These are phyloP conservation scores for Pleurotus sapidus DNA, from an alignment of 768 basidiomycete genomes.

Conservation along the genomic window DNA sequence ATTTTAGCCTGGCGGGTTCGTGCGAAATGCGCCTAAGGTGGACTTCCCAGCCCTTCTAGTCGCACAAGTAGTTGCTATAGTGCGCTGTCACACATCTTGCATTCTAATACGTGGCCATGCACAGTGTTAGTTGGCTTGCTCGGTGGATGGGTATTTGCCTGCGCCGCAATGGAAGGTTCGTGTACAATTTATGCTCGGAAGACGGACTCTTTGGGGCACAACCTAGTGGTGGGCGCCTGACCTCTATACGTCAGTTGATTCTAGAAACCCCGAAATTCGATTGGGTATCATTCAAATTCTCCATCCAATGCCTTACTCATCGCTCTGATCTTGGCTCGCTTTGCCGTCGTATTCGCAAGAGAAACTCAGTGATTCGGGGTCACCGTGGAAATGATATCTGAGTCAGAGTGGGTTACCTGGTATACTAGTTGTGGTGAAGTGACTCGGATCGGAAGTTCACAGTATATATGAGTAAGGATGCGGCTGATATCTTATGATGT, in stretches of 20 bases:
- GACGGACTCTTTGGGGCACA: background rate
- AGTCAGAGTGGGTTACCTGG: background rate
- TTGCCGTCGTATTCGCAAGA: background rate
- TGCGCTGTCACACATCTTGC: conserved; percentile 2
- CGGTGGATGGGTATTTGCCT: background rate
- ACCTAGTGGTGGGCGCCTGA: background rate
- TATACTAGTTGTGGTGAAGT: too few species aligned
- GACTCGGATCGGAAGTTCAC: too few species aligned
- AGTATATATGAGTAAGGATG: too few species aligned
- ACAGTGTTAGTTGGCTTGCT: background rate
- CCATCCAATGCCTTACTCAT: background rate
- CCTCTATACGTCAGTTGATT: background rate
- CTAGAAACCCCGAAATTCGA: background rate
- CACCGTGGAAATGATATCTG: background rate
- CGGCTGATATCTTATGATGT: too few species aligned
- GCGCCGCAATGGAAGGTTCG: too few species aligned
- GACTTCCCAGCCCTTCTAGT: conserved; percentile 5
- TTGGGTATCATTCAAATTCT: background rate
- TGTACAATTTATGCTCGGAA: background rate
- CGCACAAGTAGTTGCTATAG: conserved; percentile 7
- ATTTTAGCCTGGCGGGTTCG: background rate
- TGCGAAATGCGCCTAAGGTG: background rate
- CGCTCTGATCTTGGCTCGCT: background rate
- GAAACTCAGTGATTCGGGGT: background rate
- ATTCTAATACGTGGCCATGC: background rate